Evolutionary conservation across 2,329 filamentous ascomycete genomes (phyloP).

Genomic region (Sporothrix humicola): DNA sequence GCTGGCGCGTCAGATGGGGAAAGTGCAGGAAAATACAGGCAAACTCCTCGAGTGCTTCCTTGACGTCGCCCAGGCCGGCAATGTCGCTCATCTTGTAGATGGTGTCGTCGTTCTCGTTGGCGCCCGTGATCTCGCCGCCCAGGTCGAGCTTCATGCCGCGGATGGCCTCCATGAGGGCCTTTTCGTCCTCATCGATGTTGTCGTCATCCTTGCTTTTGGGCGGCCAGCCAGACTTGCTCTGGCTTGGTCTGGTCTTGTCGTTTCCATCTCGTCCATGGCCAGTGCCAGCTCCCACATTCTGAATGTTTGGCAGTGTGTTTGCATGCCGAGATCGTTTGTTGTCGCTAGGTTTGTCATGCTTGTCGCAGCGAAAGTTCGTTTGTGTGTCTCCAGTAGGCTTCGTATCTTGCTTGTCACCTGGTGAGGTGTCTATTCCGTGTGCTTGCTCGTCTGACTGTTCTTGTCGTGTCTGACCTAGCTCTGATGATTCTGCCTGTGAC

Average conservation of each 20-base stretch:
- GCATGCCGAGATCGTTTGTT: neutral
- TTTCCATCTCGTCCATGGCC: neutral
- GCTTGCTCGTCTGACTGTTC: neutral
- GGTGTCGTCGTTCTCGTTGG: neutral
- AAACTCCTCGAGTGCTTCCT: constrained; percentile 1
- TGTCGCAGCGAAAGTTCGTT: neutral
- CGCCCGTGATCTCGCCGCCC: neutral
- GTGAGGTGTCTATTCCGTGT: neutral
- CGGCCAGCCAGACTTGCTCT: neutral
- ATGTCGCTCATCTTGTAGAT: neutral
- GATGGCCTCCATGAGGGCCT: neutral
- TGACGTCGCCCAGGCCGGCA: neutral
- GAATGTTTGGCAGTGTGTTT: neutral
- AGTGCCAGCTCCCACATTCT: neutral
- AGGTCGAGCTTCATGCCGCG: neutral
- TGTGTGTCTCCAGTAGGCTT: neutral
- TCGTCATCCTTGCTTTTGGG: neutral
- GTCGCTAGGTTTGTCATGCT: neutral
- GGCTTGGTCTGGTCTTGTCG: neutral
- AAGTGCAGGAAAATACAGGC: constrained; percentile 3
- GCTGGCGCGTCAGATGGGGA: neutral
- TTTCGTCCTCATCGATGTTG: neutral
- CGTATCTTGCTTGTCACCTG: neutral
- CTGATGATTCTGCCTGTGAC: too few species aligned
- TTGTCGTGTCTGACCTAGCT: neutral